phyloP scores from a whole-genome alignment of 768 basidiomycete genomes.

The Antrodiella citrinella region DNA sequence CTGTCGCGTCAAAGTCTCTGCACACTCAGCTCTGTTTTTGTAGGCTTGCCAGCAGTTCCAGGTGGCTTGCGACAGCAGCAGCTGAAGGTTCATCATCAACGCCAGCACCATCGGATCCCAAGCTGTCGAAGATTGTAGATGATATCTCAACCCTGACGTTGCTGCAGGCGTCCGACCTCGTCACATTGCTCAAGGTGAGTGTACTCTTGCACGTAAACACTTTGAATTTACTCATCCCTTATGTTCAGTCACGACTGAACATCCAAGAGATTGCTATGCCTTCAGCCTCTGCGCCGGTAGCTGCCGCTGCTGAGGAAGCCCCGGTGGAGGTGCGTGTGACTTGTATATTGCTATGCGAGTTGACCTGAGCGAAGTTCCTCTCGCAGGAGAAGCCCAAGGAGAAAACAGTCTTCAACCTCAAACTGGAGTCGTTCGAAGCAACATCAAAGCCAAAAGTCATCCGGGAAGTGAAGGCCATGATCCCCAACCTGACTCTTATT shows the following conservation, averaged over 20 bases:
- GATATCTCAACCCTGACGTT: slow-evolving; percentile 85
- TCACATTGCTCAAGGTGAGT: slow-evolving; percentile 79
- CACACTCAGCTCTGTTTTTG: neutral
- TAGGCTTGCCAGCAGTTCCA: slow-evolving; percentile 21
- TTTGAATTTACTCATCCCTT: neutral
- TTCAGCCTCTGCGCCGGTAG: slow-evolving; percentile 53
- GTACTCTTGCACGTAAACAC: neutral
- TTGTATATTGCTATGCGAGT: too few relatives aligned
- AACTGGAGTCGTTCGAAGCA: slow-evolving; percentile 90
- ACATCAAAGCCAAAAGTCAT: slow-evolving; percentile 94
- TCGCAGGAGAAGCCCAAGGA: slow-evolving; percentile 93
- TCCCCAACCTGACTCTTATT: slow-evolving; percentile 93
- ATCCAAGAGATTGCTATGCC: slow-evolving; percentile 98
- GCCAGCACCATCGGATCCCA: slow-evolving; percentile 46
- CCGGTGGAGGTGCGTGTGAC: slow-evolving; percentile 47
- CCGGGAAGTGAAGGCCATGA: slow-evolving; percentile 91
- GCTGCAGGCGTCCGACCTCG: slow-evolving; percentile 92
- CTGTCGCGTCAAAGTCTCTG: neutral
- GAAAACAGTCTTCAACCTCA: slow-evolving; percentile 96
- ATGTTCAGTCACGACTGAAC: slow-evolving; percentile 72
- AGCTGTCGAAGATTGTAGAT: slow-evolving; percentile 79
- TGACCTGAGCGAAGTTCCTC: too few relatives aligned
- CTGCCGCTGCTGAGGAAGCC: slow-evolving; percentile 55
- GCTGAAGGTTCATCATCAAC: slow-evolving; percentile 35
- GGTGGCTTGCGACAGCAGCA: slow-evolving; percentile 52